Evolutionary conservation across 129 eudicot species (phyloP), one percentile per base, ranked within the genome.

Genomic region (Ambrosia trifida): DNA sequence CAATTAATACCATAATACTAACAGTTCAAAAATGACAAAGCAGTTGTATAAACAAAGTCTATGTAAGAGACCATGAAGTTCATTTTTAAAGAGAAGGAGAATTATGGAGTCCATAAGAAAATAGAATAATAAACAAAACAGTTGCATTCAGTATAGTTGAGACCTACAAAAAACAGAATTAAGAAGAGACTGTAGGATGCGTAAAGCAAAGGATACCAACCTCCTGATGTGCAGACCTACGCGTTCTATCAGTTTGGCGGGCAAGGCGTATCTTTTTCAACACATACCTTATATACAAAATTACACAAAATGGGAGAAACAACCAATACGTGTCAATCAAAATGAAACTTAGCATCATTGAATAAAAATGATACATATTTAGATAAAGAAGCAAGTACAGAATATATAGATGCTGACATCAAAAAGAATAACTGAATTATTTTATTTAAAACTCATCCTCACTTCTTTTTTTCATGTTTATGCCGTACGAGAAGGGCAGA

Each of bases 211-310:
- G 72, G 64, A 80, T 30, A 63, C 85, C 68, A 78, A 94, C 99
- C 97, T 95, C 99, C 82, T 87, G 99, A 72, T 86, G 99, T 10
- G 99, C 99, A 80, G 95, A 87, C 82, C 99, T 83, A 56, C 97
- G 95, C 17, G 96, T 87, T 84, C 99, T 82, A 76, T 95, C 88
- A 53, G 99, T 90, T 83, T 95, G 99, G 78, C 99, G 97, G 28
- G 99, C 99, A 62, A 95, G 97, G 33, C 99, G 99, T 62, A 95
- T 95, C 88, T 95, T 95, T 77, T 95, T 95, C 78, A 95, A 68
- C 68, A 95, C 99, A 88, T 95, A 95, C 97, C 99, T 94, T 80
- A 68, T 41, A 67, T 80, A 63, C 67, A 83, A 30, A 75, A 53
- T 76, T 43, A 68, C 66, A 40, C 6, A 51, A 14, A 59, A 56